These are phyloP conservation scores for Penicillium paneum DNA, from an alignment of 2,329 filamentous ascomycete species.

Conservation along the genomic window DNA sequence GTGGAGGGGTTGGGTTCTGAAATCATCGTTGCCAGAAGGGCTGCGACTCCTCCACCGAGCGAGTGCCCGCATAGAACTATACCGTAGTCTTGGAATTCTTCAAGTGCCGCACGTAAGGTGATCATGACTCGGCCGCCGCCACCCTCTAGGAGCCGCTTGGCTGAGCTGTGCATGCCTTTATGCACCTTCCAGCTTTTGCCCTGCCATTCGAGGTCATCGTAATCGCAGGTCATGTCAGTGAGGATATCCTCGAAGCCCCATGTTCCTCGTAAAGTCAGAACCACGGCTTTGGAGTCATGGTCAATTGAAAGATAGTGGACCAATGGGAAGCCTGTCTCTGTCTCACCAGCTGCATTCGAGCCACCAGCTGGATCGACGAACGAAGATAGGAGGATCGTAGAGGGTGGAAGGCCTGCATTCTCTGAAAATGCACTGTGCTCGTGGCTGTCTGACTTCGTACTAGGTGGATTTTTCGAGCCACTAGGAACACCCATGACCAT, in stretches of 20 bases:
- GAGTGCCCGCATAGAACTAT: slow-evolving; percentile 68
- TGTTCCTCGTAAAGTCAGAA: slow-evolving; percentile 69
- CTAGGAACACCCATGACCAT: slow-evolving; percentile 47
- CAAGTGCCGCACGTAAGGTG: slow-evolving; percentile 63
- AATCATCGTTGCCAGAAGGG: slow-evolving; percentile 68
- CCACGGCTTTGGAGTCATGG: slow-evolving; percentile 67
- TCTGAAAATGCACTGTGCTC: slow-evolving; percentile 48
- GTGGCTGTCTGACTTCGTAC: slow-evolving; percentile 35
- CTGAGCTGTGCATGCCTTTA: slow-evolving; percentile 71
- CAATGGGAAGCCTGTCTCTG: slow-evolving; percentile 64
- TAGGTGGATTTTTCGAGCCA: slow-evolving; percentile 30
- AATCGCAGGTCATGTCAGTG: slow-evolving; percentile 71
- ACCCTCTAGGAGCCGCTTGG: slow-evolving; percentile 64
- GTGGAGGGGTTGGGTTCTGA: slow-evolving; percentile 56
- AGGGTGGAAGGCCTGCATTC: slow-evolving; percentile 44
- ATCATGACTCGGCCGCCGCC: slow-evolving; percentile 64
- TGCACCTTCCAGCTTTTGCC: slow-evolving; percentile 66
- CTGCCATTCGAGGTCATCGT: slow-evolving; percentile 59
- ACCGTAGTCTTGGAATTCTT: slow-evolving; percentile 66
- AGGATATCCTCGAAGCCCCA: slow-evolving; percentile 71
- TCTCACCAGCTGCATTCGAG: slow-evolving; percentile 62
- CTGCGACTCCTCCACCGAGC: slow-evolving; percentile 66
- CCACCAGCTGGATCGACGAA: slow-evolving; percentile 68
- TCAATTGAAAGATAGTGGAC: slow-evolving; percentile 72
- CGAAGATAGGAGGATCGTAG: slow-evolving; percentile 60